These are phyloP conservation scores for Talaromyces stipitatus DNA, from an alignment of 495 filamentous ascomycete species.

Conservation along the genomic window DNA sequence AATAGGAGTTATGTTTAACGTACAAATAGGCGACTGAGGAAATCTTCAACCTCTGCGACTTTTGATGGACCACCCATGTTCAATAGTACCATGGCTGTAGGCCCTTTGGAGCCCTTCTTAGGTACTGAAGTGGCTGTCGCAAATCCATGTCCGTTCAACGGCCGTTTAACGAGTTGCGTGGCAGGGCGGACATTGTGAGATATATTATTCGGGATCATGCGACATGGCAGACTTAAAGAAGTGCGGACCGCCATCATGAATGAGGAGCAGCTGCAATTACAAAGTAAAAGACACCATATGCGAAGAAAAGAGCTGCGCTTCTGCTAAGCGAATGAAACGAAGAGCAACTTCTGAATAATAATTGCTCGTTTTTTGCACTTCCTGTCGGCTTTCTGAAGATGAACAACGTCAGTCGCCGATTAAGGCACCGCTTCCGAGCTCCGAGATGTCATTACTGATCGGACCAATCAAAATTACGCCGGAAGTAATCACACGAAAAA, in stretches of 20 bases:
- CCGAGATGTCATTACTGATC: not conserved
- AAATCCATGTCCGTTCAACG: constrained; percentile 28
- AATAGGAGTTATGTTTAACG: constrained; percentile 11
- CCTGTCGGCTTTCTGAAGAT: not conserved
- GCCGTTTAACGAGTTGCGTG: not conserved
- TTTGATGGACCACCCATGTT: constrained; percentile 99
- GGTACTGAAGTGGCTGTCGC: constrained; percentile 68
- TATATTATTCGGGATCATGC: constrained; percentile 9
- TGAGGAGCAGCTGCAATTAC: not conserved
- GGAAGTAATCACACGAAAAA: constrained; percentile 3
- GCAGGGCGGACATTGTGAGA: constrained; percentile 5
- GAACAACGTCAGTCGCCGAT: too few species aligned
- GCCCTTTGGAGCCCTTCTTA: constrained; percentile 53
- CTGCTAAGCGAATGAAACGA: not conserved
- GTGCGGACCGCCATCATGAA: constrained; percentile 31
- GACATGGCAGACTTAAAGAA: constrained; percentile 22
- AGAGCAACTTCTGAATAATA: not conserved
- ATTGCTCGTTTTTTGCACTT: not conserved
- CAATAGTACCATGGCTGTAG: constrained; percentile 95
- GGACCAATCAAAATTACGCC: not conserved
- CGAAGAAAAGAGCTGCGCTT: not conserved
- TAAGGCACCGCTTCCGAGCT: not conserved
- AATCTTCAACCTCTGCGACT: constrained; percentile 77
- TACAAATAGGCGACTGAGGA: constrained; percentile 92
- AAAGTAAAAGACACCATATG: not conserved